Base-by-base conservation (phyloP, 2,329 filamentous ascomycete species). In the Helminthosporium solani region DNA sequence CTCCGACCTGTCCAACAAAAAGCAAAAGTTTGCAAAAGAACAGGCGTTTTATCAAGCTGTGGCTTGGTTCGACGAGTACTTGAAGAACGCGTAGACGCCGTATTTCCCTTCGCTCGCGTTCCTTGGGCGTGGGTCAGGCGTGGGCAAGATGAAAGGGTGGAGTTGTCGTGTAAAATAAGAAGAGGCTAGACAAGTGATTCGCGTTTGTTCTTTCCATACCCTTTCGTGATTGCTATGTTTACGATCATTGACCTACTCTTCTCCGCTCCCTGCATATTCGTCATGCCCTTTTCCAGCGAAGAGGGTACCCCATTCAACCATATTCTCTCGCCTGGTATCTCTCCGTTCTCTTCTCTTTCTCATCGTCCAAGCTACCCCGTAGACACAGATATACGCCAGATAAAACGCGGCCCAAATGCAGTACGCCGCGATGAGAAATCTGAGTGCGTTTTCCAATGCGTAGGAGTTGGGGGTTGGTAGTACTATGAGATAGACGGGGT, bases 21-120 rank as follows among this genome's bases (percentile, higher is more conserved):
- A 74, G 36, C 68, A 80, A 61, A 83, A 79, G 67, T 92, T 80
- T 59, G 85, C 87, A 30, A 91, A 89, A 78, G 87, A 95, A 72
- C 82, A 86, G 71, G 88, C 89, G 4, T 94, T 94, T 66, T 61
- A 78, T 53, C 89, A 94, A 76, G 88, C 88, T 28, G 76, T 90
- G 41, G 67, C 75, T 42, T 95, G 89, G 89, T 90, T 95, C 57
- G 79, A 87, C 56, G 75, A 84, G 68, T 76, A 79, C 66, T 66
- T 87, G 50, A 75, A 74, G 66, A 50, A 58, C 34, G 48, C 33
- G 5, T 37, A 21, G 25, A 19, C 3, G 28, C 5, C 14, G 14
- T 31, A 4, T 25, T 9, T 25, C 9, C 6, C 9, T 5, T 25
- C 23, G 5, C 23, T 25, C 23, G 23, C 6, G 6, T 25, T 25